Evolutionary conservation across 2,329 filamentous ascomycete genomes (phyloP).

Genomic region (Alternaria metachromatica): DNA sequence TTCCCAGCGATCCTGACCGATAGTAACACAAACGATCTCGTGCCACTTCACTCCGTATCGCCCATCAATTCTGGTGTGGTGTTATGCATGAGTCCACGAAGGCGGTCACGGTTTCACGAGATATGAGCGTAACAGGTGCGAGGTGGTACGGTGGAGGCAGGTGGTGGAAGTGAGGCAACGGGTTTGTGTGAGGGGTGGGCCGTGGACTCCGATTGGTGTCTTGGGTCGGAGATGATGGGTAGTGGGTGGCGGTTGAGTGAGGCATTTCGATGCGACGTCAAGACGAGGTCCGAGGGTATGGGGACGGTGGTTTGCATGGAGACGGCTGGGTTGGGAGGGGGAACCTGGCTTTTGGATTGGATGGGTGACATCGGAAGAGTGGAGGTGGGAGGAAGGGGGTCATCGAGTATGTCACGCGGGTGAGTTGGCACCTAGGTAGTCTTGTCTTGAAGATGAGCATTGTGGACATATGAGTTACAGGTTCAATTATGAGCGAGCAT

Average conservation of each 20-base stretch:
- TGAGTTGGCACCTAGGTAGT: neutral
- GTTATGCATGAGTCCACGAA: neutral
- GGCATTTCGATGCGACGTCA: neutral
- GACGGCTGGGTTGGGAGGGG: conserved; percentile 5
- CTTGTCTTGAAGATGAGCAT: neutral
- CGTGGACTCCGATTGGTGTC: conserved; percentile 40
- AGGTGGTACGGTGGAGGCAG: neutral
- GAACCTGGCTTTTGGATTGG: neutral
- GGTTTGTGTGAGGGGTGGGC: conserved; percentile 21
- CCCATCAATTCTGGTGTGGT: neutral
- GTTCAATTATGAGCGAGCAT: neutral
- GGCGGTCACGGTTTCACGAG: neutral
- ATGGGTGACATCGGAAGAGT: neutral
- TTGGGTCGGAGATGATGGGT: conserved; percentile 9
- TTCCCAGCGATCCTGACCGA: neutral
- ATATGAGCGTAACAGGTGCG: neutral
- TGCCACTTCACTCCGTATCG: neutral
- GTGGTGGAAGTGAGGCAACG: neutral
- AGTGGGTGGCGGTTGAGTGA: neutral
- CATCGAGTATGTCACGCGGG: neutral
- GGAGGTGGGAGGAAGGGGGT: neutral
- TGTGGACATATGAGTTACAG: neutral
- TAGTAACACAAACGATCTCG: conserved; percentile 4
- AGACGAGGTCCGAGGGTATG: conserved; percentile 7
- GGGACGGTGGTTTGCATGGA: conserved; percentile 21